Percentiles rank a stretch among this genome's conserved stretches.
These are phyloP conservation scores for Pseudogymnoascus sp. DNA, from an alignment of 2,329 filamentous ascomycete genomes.

Conservation along the genomic window DNA sequence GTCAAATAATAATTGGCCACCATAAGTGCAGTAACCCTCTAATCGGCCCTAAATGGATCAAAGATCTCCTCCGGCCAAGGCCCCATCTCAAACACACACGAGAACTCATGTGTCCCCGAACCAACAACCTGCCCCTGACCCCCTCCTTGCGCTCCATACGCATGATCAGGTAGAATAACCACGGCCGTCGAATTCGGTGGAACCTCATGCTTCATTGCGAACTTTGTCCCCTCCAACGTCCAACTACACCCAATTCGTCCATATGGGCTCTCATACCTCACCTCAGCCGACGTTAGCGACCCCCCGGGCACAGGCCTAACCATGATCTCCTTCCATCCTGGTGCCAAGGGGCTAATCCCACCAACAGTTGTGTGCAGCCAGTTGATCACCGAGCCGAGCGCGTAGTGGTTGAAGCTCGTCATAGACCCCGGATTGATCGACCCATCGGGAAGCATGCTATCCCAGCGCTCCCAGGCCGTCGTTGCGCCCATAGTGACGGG, in stretches of 20 bases:
- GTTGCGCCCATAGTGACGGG: slow-evolving; percentile 32
- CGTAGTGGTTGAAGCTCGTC: slow-evolving; percentile 33
- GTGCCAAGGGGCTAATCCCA: slow-evolving; percentile 23
- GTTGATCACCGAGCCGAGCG: slow-evolving; percentile 29
- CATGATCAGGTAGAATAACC: slow-evolving; percentile 14
- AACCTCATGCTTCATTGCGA: slow-evolving; percentile 16
- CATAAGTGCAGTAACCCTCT: background rate
- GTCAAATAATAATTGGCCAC: background rate
- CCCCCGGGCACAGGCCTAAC: slow-evolving; percentile 29
- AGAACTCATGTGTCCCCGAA: slow-evolving; percentile 8
- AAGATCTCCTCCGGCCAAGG: slow-evolving; percentile 2
- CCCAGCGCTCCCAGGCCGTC: slow-evolving; percentile 34
- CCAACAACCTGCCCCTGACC: slow-evolving; percentile 8
- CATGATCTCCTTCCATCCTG: slow-evolving; percentile 27
- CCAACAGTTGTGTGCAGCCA: slow-evolving; percentile 31
- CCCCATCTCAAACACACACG: slow-evolving; percentile 5
- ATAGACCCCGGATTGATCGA: slow-evolving; percentile 29
- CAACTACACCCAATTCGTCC: slow-evolving; percentile 22
- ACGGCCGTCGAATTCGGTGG: slow-evolving; percentile 19
- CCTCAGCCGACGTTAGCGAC: slow-evolving; percentile 24
- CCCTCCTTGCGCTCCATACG: background rate
- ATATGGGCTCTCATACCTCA: slow-evolving; percentile 25
- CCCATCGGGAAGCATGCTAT: slow-evolving; percentile 29
- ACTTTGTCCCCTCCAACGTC: slow-evolving; percentile 12
- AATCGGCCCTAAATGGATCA: background rate